Evolutionary conservation across 257 asterid genomes (phyloP), one percentile per base, ranked within the genome.

Genomic region (Plectranthus barbatus): DNA sequence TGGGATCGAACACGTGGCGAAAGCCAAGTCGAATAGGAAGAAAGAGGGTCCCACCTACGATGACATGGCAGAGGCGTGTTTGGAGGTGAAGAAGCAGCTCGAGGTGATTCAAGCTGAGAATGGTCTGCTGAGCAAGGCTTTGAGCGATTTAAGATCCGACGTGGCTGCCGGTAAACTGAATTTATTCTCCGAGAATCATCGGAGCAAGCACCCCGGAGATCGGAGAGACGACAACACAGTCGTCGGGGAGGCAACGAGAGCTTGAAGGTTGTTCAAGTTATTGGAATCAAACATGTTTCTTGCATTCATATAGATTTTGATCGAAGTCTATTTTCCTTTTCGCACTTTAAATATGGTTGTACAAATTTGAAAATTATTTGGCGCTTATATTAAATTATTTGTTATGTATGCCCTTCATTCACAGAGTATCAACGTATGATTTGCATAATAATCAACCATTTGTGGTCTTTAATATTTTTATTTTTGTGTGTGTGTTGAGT

Each of bases 101-200:
- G 96, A 87, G 59, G 55, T 62, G 3, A 84, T 87, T 52, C 96
- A 78, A 56, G 84, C 81, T 5, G 99, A 93, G 80, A 87, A 87
- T 71, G 96, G 96, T 59, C 46, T 84, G 41, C 67, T 93, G 59
- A 76, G 88, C 51, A 93, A 86, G 73, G 90, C 90, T 15, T 68
- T 90, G 77, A 72, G 70, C 56, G 99, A 90, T 54, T 65, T 93
- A 56, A 82, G 94, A 33, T 78, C 84, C 1, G 99, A 93, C 13
- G 71, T 93, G 2, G 79, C 86, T 3, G 83, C 81, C 3, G 91
- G 86, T 9, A 87, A 78, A 31, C 41, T 75, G 75, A 76, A 77
- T 21, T 60, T 67, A 8, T 54, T 76, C n/a, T 24, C 74, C 18
- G 72, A 52, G 8, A 77, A 66, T 45, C 70, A 33, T 37, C 67